phyloP scores from a whole-genome alignment of 148 eudicot species.

The Limonium bicolor region DNA sequence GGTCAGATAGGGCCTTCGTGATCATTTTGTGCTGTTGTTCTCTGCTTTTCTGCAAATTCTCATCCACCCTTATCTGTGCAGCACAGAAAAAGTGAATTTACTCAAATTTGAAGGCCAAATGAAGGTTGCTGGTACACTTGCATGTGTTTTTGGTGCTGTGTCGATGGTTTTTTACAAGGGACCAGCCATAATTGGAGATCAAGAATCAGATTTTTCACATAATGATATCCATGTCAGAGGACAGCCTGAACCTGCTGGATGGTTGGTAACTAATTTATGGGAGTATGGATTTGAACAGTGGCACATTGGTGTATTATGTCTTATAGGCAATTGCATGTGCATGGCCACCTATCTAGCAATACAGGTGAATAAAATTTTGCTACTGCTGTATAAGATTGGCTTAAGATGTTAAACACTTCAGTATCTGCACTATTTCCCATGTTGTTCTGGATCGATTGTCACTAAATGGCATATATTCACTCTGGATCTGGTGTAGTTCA shows the following conservation, averaged over 20 bases:
- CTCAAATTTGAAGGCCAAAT: slow-evolving; percentile 58
- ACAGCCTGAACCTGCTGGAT: slow-evolving; percentile 77
- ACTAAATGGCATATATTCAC: no score
- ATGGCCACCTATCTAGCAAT: slow-evolving; percentile 86
- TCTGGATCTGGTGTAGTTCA: background rate
- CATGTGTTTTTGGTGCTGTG: slow-evolving; percentile 81
- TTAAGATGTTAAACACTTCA: background rate
- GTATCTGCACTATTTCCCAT: no score
- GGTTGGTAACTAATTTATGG: slow-evolving; percentile 40
- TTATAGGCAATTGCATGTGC: slow-evolving; percentile 92
- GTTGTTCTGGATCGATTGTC: no score
- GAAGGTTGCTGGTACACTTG: slow-evolving; percentile 74
- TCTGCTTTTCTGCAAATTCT: background rate
- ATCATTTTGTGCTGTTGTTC: background rate
- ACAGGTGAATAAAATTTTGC: slow-evolving; percentile 37
- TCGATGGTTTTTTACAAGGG: slow-evolving; percentile 83
- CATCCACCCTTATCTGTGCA: slow-evolving; percentile 29
- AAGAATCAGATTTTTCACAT: slow-evolving; percentile 25
- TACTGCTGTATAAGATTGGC: background rate
- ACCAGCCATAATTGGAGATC: slow-evolving; percentile 51
- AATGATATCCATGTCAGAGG: slow-evolving; percentile 55
- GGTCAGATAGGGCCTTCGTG: slow-evolving; percentile 38
- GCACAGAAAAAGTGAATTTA: slow-evolving; percentile 90
- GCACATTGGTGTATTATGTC: slow-evolving; percentile 80
- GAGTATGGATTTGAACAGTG: slow-evolving; percentile 57